A percentile compares a stretch with the other conserved stretches of the same genome.
Conservation (phyloP, 176 grass and related monocot species). For the bread wheat (Triticum aestivum) region DNA sequence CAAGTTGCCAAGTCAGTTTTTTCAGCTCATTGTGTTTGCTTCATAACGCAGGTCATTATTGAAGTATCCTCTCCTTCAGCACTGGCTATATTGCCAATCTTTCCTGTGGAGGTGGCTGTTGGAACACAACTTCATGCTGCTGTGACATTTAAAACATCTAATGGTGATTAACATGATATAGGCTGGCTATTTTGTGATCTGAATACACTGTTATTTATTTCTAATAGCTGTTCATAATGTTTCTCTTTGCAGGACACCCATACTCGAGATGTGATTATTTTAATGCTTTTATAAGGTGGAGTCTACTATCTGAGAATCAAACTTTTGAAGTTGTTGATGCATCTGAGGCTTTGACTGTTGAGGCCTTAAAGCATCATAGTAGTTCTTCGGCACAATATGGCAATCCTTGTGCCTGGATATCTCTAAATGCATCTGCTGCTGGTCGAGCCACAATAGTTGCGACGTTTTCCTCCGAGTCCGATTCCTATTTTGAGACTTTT, state of each 20-base stretch:
- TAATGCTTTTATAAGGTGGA: conserved; percentile 77
- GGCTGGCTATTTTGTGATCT: neutral
- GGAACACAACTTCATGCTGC: conserved; percentile 77
- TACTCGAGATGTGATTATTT: conserved; percentile 76
- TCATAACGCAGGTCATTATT: conserved; percentile 59
- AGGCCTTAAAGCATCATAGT: conserved; percentile 29
- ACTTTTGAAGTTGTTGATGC: conserved; percentile 70
- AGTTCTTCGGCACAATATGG: conserved; percentile 38
- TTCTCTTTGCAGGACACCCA: conserved; percentile 55
- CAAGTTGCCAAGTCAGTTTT: neutral
- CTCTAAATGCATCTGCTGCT: conserved; percentile 64
- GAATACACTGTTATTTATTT: neutral
- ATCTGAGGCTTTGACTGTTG: conserved; percentile 21
- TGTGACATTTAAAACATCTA: conserved; percentile 66
- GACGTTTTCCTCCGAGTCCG: conserved; percentile 58
- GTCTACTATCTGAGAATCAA: conserved; percentile 60
- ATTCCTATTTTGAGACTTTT: conserved; percentile 48
- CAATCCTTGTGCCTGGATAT: conserved; percentile 70
- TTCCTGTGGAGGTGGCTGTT: conserved; percentile 87
- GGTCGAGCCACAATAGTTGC: conserved; percentile 71
- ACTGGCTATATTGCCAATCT: conserved; percentile 66
- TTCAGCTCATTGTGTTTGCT: conserved; percentile 27
- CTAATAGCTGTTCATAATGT: conserved; percentile 33
- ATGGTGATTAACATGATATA: conserved; percentile 51
- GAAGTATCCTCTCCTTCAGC: conserved; percentile 71